phyloP scores from a whole-genome alignment of 345 rosid genomes.

The Pistacia atlantica region DNA sequence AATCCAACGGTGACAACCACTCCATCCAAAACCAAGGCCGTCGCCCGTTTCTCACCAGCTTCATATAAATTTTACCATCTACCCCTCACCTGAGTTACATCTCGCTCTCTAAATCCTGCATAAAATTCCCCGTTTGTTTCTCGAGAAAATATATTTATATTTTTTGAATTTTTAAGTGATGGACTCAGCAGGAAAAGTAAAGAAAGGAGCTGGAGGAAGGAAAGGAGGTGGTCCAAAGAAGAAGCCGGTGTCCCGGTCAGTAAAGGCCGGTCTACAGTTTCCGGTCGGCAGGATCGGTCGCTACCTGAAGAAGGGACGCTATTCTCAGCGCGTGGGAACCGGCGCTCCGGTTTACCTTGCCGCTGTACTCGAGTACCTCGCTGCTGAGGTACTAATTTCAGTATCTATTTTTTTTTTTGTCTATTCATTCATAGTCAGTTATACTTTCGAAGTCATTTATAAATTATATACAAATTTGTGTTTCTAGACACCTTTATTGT shows the following conservation, averaged over 20 bases:
- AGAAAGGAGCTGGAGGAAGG: slow-evolving; percentile 75
- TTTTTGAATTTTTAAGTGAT: slow-evolving; percentile 24
- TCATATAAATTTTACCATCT: slow-evolving; percentile 14
- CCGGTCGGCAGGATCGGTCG: slow-evolving; percentile 86
- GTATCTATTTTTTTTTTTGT: background rate
- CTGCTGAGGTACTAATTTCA: slow-evolving; percentile 60
- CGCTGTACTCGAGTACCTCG: slow-evolving; percentile 84
- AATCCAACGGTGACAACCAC: slow-evolving; percentile 17
- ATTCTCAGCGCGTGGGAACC: slow-evolving; percentile 63
- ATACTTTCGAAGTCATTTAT: background rate
- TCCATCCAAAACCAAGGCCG: slow-evolving; percentile 11
- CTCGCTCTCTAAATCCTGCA: background rate
- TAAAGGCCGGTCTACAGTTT: slow-evolving; percentile 74
- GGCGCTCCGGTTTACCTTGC: slow-evolving; percentile 87
- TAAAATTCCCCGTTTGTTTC: slow-evolving; percentile 6
- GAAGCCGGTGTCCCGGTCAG: slow-evolving; percentile 79
- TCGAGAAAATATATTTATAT: background rate
- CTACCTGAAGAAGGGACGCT: slow-evolving; percentile 75
- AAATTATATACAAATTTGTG: background rate
- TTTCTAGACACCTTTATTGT: background rate
- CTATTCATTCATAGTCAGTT: background rate
- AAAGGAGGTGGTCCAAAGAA: slow-evolving; percentile 76
- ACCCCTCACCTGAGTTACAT: background rate
- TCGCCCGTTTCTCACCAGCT: background rate
- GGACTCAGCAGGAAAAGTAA: slow-evolving; percentile 55